A percentile compares a stretch with the other conserved stretches of the same genome.
These are phyloP conservation scores for Circinella minor DNA, from an alignment of 371 early-diverging fungal species.

Conservation along the genomic window DNA sequence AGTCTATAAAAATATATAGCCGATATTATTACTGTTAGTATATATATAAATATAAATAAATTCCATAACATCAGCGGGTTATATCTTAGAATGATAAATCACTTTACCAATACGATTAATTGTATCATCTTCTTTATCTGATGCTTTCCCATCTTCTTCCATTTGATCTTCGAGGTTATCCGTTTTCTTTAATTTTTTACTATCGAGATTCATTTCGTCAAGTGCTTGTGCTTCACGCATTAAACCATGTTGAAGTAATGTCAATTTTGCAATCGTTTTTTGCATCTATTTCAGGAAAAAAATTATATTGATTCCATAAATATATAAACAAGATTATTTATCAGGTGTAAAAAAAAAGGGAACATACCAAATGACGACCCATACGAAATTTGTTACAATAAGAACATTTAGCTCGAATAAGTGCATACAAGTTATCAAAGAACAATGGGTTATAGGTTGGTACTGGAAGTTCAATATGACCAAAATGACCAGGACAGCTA, in stretches of 20 bases:
- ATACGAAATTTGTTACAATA: slow-evolving; percentile 92
- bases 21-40: too few relatives aligned
- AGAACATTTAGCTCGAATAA: slow-evolving; percentile 89
- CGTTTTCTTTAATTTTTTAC: slow-evolving; percentile 44
- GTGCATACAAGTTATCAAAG: slow-evolving; percentile 84
- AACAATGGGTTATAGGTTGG: slow-evolving; percentile 97
- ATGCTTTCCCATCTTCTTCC: slow-evolving; percentile 56
- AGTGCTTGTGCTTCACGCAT: slow-evolving; percentile 83
- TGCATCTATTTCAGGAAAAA: slow-evolving; percentile 31
- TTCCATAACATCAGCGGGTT: too few relatives aligned
- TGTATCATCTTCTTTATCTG: slow-evolving; percentile 57
- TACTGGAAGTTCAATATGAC: slow-evolving; percentile 98
- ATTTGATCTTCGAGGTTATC: slow-evolving; percentile 43
- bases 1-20: slow-evolving; percentile 21
- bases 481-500: slow-evolving; percentile 98
- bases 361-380: slow-evolving; percentile 65
- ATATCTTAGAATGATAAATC: too few relatives aligned
- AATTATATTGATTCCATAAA: background rate
- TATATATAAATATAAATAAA: too few relatives aligned
- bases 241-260: slow-evolving; percentile 76
- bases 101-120: slow-evolving; percentile 50
- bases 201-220: slow-evolving; percentile 59
- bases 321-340: background rate
- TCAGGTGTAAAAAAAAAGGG: background rate
- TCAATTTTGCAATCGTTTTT: slow-evolving; percentile 66